Conservation (phyloP, 495 filamentous ascomycete species). For the Xylaria castorea region DNA sequence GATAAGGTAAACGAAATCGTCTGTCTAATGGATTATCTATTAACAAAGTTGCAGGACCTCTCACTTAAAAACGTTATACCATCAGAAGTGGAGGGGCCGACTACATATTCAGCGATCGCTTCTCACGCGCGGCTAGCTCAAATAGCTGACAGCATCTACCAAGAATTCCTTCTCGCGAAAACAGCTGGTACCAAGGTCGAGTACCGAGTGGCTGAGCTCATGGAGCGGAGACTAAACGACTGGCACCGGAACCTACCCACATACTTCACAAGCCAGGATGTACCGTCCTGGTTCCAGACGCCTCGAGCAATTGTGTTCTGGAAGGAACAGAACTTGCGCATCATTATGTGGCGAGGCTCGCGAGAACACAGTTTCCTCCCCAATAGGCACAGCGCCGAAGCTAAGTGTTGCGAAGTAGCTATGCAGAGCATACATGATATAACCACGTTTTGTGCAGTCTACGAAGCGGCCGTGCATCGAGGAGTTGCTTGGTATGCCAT, state of each 20-base stretch:
- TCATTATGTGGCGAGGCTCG: conserved; percentile 23
- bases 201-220: conserved; percentile 8
- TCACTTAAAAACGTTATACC: background rate
- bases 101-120: conserved; percentile 4
- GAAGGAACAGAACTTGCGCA: conserved; percentile 45
- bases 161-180: conserved; percentile 16
- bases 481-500: background rate
- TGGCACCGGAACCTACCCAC: conserved; percentile 17
- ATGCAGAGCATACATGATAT: conserved; percentile 8
- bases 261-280: conserved; percentile 29
- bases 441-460: background rate
- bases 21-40: background rate
- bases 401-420: background rate
- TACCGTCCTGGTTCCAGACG: conserved; percentile 37
- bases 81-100: background rate
- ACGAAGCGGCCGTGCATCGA: background rate
- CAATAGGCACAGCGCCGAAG: background rate
- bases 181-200: conserved; percentile 8
- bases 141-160: conserved; percentile 24
- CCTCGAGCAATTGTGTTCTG: conserved; percentile 39
- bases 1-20: background rate
- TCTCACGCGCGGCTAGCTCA: conserved; percentile 27
- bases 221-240: background rate
- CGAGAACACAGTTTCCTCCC: conserved; percentile 3
- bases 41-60: background rate